Conservation (phyloP, 1,139 yeast species). For the Pichia sp. region DNA sequence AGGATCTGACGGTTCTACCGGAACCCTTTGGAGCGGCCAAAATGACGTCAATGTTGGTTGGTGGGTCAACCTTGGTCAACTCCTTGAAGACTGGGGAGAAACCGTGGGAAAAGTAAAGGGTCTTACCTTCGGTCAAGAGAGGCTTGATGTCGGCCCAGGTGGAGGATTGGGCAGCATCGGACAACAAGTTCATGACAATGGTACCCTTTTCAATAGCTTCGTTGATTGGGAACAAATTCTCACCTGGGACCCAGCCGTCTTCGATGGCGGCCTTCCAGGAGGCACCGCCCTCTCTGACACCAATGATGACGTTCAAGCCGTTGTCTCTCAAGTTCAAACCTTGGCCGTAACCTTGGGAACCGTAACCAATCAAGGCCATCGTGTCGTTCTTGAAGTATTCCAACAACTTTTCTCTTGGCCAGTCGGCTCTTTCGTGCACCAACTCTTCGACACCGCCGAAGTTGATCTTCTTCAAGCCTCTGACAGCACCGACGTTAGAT, state of each 20-base stretch:
- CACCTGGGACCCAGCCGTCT: constrained; percentile 99
- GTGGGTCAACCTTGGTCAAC: constrained; percentile 93
- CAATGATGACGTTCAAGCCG: constrained; percentile 94
- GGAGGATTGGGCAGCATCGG: constrained; percentile 99
- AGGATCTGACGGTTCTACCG: constrained; percentile 98
- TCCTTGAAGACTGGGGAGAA: constrained; percentile 99
- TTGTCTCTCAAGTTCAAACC: constrained; percentile 99
- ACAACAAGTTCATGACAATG: constrained; percentile 92
- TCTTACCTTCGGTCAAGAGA: constrained; percentile 91
- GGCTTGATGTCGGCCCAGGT: constrained; percentile 90
- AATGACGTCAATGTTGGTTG: constrained; percentile 91
- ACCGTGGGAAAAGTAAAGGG: constrained; percentile 98
- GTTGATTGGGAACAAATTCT: constrained; percentile 89
- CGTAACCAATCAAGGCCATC: constrained; percentile 96
- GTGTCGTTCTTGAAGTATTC: constrained; percentile 98
- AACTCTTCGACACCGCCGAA: constrained; percentile 93
- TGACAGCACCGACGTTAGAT: constrained; percentile 45
- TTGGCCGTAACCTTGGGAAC: constrained; percentile 99
- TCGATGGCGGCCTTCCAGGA: constrained; percentile 99
- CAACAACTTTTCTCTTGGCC: constrained; percentile 96
- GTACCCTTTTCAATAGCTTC: constrained; percentile 94
- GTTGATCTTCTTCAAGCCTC: constrained; percentile 95
- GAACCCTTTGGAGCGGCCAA: constrained; percentile 99
- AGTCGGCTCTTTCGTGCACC: constrained; percentile 98
- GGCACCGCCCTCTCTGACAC: constrained; percentile 98